A percentile compares a stretch with the other conserved stretches of the same genome.
Evolutionary conservation across 1,284 basidiomycete species (phyloP).

Genomic region (Ustilago curta): DNA sequence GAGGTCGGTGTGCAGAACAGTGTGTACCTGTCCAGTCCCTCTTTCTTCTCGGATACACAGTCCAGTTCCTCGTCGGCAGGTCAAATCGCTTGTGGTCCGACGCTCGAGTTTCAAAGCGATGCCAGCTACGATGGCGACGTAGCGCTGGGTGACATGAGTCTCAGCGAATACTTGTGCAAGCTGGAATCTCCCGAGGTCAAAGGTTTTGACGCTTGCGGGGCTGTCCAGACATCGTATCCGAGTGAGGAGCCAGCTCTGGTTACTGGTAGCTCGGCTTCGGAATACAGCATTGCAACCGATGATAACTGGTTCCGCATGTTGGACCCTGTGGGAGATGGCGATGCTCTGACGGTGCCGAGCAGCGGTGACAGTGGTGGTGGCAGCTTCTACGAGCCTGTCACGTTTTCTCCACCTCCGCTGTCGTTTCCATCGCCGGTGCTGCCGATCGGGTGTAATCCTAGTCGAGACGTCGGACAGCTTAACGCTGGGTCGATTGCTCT

Average conservation of each 20-base stretch:
- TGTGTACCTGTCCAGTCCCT: neutral
- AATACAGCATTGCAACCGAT: neutral
- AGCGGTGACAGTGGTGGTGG: neutral
- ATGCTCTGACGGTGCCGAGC: neutral
- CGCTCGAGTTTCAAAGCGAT: neutral
- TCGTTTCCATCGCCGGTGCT: neutral
- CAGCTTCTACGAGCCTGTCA: neutral
- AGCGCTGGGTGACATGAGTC: neutral
- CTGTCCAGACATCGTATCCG: no score
- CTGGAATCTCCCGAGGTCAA: neutral
- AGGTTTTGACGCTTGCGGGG: neutral
- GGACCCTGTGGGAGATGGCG: neutral
- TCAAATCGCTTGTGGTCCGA: neutral
- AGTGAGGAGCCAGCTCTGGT: neutral
- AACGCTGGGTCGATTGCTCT: neutral
- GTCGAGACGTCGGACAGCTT: neutral
- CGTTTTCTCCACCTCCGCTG: neutral
- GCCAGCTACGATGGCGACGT: neutral
- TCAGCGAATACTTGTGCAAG: neutral
- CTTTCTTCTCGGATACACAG: neutral
- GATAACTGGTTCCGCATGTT: constrained; percentile 4
- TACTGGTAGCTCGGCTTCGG: neutral
- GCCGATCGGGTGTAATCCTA: neutral
- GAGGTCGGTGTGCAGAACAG: neutral
- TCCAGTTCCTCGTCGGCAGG: neutral